Percentiles rank a stretch among this genome's conserved stretches.
Conservation (phyloP, 371 early-diverging fungal genomes). For the Mucor sp. region DNA sequence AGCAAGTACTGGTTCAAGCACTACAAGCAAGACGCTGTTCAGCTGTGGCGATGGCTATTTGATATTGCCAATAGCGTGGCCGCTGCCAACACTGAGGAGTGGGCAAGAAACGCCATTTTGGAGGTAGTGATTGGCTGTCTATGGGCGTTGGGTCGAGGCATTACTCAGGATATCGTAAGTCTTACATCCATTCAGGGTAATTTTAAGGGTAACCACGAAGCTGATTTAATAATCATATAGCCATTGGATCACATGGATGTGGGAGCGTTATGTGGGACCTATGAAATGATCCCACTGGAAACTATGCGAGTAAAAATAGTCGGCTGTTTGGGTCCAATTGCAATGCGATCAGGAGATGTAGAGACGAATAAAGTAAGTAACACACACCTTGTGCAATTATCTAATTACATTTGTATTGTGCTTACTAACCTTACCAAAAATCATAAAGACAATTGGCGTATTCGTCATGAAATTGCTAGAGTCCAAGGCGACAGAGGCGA, state of each 20-base stretch:
- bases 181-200: background rate
- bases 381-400: background rate
- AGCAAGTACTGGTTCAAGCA: conserved; percentile 67
- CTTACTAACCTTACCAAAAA: background rate
- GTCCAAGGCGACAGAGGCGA: conserved; percentile 32
- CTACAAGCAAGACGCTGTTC: conserved; percentile 54
- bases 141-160: conserved; percentile 75
- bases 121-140: conserved; percentile 71
- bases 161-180: conserved; percentile 59
- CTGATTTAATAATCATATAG: conserved; percentile 19
- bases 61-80: conserved; percentile 36
- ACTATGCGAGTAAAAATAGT: conserved; percentile 71
- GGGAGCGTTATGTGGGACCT: conserved; percentile 54
- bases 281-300: conserved; percentile 45
- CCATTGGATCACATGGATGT: conserved; percentile 51
- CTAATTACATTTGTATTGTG: background rate
- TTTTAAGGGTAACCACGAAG: background rate
- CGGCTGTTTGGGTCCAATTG: conserved; percentile 77
- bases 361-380: conserved; percentile 68
- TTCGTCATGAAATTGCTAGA: conserved; percentile 35
- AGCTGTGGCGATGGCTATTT: conserved; percentile 65
- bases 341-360: conserved; percentile 69
- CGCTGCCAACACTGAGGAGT: conserved; percentile 24
- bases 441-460: conserved; percentile 30
- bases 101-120: conserved; percentile 42